Percentiles rank a stretch among this genome's conserved stretches.
phyloP scores from a whole-genome alignment of 148 eudicot species.

The Rhododendron mucronatum region DNA sequence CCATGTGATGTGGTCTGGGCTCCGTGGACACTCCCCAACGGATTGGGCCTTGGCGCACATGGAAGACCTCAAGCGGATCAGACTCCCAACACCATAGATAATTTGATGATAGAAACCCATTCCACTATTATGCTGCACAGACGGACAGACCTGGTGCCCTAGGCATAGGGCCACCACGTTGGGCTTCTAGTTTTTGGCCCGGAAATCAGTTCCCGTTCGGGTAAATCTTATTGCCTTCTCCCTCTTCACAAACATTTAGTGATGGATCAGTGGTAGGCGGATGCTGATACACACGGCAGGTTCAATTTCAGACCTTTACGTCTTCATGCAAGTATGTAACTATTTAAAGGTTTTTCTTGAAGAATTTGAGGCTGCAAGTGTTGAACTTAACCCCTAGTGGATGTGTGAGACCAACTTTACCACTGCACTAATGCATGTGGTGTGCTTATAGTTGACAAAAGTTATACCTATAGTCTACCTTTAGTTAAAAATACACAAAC shows the following conservation, averaged over 20 bases:
- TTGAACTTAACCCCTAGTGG: background rate
- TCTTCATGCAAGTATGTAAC: background rate
- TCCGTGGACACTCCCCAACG: too few species aligned
- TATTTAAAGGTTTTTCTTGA: background rate
- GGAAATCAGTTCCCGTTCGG: background rate
- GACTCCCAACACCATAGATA: background rate
- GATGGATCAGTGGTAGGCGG: background rate
- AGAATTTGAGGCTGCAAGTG: background rate
- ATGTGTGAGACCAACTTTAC: background rate
- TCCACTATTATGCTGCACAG: background rate
- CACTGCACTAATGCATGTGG: background rate
- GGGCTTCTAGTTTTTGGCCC: background rate
- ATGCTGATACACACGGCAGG: background rate
- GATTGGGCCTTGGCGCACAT: too few species aligned
- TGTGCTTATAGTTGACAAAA: background rate
- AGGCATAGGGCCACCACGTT: background rate
- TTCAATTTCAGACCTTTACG: background rate
- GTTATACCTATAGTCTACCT: background rate
- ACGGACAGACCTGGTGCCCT: background rate
- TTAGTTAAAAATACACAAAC: background rate
- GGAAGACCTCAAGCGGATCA: too few species aligned
- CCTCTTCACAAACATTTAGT: background rate
- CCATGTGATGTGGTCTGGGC: too few species aligned
- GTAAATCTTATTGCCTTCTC: background rate
- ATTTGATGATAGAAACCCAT: background rate